Base-by-base conservation (phyloP, 169 alveolate species). In the Ichthyophthirius multifiliis region DNA sequence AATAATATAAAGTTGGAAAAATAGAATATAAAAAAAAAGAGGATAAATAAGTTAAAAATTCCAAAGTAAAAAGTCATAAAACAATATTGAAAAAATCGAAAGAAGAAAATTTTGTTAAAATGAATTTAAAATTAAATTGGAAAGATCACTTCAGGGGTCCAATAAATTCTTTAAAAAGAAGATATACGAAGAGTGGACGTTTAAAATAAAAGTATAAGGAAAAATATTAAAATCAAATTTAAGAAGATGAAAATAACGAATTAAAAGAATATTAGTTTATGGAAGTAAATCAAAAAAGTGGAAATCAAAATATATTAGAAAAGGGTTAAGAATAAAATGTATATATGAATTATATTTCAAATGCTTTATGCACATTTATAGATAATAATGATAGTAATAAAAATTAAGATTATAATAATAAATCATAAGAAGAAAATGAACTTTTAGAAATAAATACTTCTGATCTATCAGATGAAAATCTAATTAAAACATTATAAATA, bases 401-500 rank as follows among this genome's bases (percentile, higher is more conserved):
- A 5, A 2, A 64, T 18, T 16, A 9, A 41, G 7, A 7, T 7
- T 12, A 9, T 41, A 41, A 41, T 41, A 41, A 41, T 41, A 9
- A 41, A 41, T 9, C 27, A 20, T 1, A 78, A 10, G 3, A 27
- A 43, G 63, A 78, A 16, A 16, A 41, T 44, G 20, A 43, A 2
- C 41, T 78, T 9, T 31, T 32, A 20, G 32, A 65, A 43, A 31
- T 65, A 43, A 35, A 63, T 23, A 16, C 15, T 7, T 23, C 35
- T 39, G 63, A 48, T 30, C 32, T 41, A 30, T 37, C 39, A 0
- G 62, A 63, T 43, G 44, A 77, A 76, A 37, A 84, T 82, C 37
- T 75, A 7, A 35, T 44, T 12, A 43, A 76, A 30, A 75, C 88
- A 31, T 79, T 89, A 18, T 35, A 88, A 79, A 75, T 76, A 43